Conservation (phyloP, 1,284 basidiomycete species). For the Erythrobasidium hasegawianum region DNA sequence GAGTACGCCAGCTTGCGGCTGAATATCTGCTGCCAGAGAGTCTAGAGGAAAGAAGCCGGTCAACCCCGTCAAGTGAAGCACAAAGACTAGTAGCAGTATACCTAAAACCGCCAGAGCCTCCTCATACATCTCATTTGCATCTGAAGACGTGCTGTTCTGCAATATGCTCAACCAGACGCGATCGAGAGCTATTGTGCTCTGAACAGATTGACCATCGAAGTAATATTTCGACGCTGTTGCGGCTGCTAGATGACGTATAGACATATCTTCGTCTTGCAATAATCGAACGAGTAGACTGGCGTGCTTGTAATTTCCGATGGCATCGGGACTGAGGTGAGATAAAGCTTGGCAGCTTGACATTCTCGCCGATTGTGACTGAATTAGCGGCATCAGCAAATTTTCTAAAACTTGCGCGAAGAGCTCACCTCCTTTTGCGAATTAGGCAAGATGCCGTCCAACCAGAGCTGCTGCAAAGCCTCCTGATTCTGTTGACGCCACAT, state of each 20-base stretch:
- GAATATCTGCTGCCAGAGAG: background rate
- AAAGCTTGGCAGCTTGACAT: background rate
- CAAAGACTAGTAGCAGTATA: too few species aligned
- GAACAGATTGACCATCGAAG: background rate
- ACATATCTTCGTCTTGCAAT: conserved; percentile 26
- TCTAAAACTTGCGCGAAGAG: too few species aligned
- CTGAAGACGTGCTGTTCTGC: background rate
- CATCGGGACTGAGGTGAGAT: background rate
- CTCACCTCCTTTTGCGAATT: too few species aligned
- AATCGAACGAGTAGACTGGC: background rate
- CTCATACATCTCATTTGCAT: background rate
- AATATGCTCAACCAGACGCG: background rate
- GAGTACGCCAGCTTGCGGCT: background rate
- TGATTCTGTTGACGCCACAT: too few species aligned
- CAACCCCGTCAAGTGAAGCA: too few species aligned
- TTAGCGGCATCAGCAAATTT: too few species aligned
- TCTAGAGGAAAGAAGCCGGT: too few species aligned
- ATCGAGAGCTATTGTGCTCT: conserved; percentile 14
- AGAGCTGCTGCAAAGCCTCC: too few species aligned
- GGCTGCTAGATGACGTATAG: conserved; percentile 6
- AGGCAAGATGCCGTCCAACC: too few species aligned
- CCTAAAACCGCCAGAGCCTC: background rate
- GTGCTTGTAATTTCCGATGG: background rate
- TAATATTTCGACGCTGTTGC: background rate
- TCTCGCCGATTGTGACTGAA: background rate